Percentiles rank a stretch among this genome's conserved stretches.
These are phyloP conservation scores for Paramyrothecium roridum DNA, from an alignment of 2,329 filamentous ascomycete genomes.

Conservation along the genomic window DNA sequence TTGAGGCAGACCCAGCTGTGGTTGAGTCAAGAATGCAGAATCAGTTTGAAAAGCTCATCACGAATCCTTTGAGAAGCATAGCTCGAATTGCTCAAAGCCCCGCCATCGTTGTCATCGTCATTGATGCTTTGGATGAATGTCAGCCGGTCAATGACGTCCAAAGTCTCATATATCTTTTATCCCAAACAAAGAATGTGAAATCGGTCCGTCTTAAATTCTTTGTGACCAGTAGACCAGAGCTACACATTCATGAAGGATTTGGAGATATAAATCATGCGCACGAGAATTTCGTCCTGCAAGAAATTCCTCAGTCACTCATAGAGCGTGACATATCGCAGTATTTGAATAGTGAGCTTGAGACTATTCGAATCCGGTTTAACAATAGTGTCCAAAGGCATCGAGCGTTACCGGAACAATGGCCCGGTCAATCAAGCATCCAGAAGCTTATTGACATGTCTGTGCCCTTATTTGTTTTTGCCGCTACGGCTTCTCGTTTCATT, in stretches of 20 bases:
- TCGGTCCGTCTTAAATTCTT: conserved; percentile 27
- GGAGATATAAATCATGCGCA: conserved; percentile 12
- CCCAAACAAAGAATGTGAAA: conserved; percentile 6
- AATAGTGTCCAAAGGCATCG: conserved; percentile 6
- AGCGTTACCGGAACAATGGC: conserved; percentile 23
- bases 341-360: conserved; percentile 22
- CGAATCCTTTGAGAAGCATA: conserved; percentile 22
- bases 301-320: conserved; percentile 24
- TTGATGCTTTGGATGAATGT: conserved; percentile 27
- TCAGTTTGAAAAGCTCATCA: conserved; percentile 36
- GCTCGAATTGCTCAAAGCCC: not conserved
- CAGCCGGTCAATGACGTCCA: conserved; percentile 21
- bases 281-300: conserved; percentile 28
- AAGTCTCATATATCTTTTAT: conserved; percentile 25
- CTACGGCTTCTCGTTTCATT: conserved; percentile 26
- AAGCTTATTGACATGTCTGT: conserved; percentile 21
- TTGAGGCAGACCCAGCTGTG: conserved; percentile 26
- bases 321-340: conserved; percentile 32
- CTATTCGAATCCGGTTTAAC: conserved; percentile 25
- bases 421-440: conserved; percentile 5
- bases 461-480: conserved; percentile 32
- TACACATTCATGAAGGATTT: conserved; percentile 31
- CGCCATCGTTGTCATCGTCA: conserved; percentile 21
- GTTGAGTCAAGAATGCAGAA: conserved; percentile 18
- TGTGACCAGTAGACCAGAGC: conserved; percentile 37